phyloP scores from a whole-genome alignment of 1,284 basidiomycete species.

The Ganoderma leucocontextum region DNA sequence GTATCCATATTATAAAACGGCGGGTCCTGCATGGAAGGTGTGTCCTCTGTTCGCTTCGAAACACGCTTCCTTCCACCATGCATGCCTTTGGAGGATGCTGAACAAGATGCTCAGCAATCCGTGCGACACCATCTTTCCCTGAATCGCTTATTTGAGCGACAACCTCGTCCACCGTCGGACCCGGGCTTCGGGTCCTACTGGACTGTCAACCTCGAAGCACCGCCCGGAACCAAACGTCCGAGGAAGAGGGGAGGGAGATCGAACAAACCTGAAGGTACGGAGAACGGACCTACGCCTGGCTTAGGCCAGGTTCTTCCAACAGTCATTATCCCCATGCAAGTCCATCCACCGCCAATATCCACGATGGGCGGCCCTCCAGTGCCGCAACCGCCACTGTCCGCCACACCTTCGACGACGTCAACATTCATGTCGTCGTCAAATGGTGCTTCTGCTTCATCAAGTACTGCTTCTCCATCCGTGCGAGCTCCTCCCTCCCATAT shows the following conservation, averaged over 20 bases:
- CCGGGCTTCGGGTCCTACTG: constrained; percentile 86
- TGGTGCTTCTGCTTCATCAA: constrained; percentile 22
- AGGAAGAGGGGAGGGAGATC: constrained; percentile 74
- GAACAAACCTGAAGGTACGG: constrained; percentile 50
- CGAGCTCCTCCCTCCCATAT: constrained; percentile 16
- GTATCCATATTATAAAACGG: constrained; percentile 79
- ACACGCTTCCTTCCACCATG: constrained; percentile 18
- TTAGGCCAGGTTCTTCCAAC: constrained; percentile 21
- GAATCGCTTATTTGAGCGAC: constrained; percentile 80
- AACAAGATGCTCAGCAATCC: constrained; percentile 66
- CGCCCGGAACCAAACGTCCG: constrained; percentile 82
- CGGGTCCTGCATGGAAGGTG: constrained; percentile 85
- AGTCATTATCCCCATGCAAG: constrained; percentile 25
- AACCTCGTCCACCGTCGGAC: constrained; percentile 80
- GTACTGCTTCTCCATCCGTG: constrained; percentile 25
- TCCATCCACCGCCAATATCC: constrained; percentile 21
- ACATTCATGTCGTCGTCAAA: constrained; percentile 24
- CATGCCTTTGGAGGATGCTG: constrained; percentile 24
- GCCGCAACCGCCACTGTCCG: constrained; percentile 26
- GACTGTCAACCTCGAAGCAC: constrained; percentile 82
- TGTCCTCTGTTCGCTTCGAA: constrained; percentile 27
- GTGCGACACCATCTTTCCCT: constrained; percentile 83
- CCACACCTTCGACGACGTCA: constrained; percentile 24
- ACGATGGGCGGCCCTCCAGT: constrained; percentile 22
- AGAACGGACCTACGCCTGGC: constrained; percentile 22